Percentiles rank a stretch among this genome's conserved stretches.
Evolutionary conservation across 306 rosid species (phyloP).

Genomic region (Begonia loranthoides): DNA sequence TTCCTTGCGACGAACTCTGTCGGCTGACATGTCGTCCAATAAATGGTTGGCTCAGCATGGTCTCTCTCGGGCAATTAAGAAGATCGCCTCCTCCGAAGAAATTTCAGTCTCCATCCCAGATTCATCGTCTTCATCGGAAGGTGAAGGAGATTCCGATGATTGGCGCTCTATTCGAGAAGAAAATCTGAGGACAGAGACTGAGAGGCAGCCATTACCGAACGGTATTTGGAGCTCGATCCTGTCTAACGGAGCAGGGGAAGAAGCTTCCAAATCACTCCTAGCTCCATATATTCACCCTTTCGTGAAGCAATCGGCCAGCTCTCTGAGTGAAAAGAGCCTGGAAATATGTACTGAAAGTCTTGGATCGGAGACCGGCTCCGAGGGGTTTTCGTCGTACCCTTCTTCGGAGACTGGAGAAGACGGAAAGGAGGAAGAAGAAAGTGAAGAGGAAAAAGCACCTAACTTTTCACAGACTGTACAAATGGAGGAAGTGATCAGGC

Average conservation of each 20-base stretch:
- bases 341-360: constrained; percentile 78
- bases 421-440: background rate
- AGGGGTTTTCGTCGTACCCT: constrained; percentile 37
- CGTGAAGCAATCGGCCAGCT: constrained; percentile 40
- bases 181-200: constrained; percentile 12
- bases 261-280: constrained; percentile 21
- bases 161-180: constrained; percentile 37
- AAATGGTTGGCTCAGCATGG: constrained; percentile 55
- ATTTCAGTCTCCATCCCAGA: constrained; percentile 16
- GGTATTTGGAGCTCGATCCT: constrained; percentile 51
- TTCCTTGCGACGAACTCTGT: constrained; percentile 58
- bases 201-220: constrained; percentile 15
- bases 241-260: constrained; percentile 19
- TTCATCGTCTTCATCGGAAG: constrained; percentile 14
- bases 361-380: constrained; percentile 96
- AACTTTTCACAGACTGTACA: background rate
- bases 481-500: constrained; percentile 12
- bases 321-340: constrained; percentile 52
- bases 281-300: constrained; percentile 76
- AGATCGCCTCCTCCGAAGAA: constrained; percentile 36
- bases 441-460: constrained; percentile 2
- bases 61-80: constrained; percentile 29
- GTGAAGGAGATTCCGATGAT: constrained; percentile 23
- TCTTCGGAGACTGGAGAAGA: constrained; percentile 29
- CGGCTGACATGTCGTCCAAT: constrained; percentile 90